Percentiles rank a stretch among this genome's conserved stretches.
phyloP scores from a whole-genome alignment of 2,329 filamentous ascomycete genomes.

The Xylogone sp. region DNA sequence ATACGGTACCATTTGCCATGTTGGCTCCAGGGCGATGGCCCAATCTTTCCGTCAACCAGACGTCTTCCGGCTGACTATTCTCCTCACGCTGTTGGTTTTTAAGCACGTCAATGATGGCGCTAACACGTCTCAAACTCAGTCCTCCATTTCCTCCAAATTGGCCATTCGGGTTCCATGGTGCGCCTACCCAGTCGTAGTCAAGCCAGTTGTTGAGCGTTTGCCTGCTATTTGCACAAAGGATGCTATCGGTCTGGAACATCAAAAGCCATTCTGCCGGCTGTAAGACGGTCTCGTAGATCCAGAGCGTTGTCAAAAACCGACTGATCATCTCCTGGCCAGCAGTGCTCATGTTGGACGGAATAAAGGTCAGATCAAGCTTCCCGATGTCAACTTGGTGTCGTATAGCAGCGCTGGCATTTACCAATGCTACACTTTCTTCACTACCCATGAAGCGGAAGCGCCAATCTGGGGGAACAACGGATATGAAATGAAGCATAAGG shows the following conservation, averaged over 20 bases:
- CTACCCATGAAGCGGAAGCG: slow-evolving; percentile 54
- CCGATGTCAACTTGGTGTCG: slow-evolving; percentile 19
- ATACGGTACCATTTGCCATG: slow-evolving; percentile 48
- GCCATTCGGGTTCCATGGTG: slow-evolving; percentile 27
- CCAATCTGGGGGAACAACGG: slow-evolving; percentile 54
- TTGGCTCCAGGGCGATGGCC: slow-evolving; percentile 43
- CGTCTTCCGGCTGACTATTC: slow-evolving; percentile 48
- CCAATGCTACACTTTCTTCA: slow-evolving; percentile 36
- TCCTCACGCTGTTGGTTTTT: slow-evolving; percentile 40
- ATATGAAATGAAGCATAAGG: slow-evolving; percentile 52
- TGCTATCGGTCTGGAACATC: slow-evolving; percentile 52
- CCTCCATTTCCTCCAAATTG: slow-evolving; percentile 29
- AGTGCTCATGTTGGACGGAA: slow-evolving; percentile 48
- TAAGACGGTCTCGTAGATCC: slow-evolving; percentile 48
- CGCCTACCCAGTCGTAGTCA: slow-evolving; percentile 43
- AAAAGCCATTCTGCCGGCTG: slow-evolving; percentile 50
- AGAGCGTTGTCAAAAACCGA: slow-evolving; percentile 47
- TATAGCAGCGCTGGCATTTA: slow-evolving; percentile 44
- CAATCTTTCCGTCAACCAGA: slow-evolving; percentile 51
- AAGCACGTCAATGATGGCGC: slow-evolving; percentile 49
- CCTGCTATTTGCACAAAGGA: slow-evolving; percentile 50
- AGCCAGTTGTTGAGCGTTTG: slow-evolving; percentile 46
- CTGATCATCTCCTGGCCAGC: slow-evolving; percentile 48
- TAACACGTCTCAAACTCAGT: slow-evolving; percentile 46
- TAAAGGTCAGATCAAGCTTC: slow-evolving; percentile 47